Percentiles rank a stretch among this genome's conserved stretches.
These are phyloP conservation scores for Haplosporangium sp. DNA, from an alignment of 371 early-diverging fungal species.

Conservation along the genomic window DNA sequence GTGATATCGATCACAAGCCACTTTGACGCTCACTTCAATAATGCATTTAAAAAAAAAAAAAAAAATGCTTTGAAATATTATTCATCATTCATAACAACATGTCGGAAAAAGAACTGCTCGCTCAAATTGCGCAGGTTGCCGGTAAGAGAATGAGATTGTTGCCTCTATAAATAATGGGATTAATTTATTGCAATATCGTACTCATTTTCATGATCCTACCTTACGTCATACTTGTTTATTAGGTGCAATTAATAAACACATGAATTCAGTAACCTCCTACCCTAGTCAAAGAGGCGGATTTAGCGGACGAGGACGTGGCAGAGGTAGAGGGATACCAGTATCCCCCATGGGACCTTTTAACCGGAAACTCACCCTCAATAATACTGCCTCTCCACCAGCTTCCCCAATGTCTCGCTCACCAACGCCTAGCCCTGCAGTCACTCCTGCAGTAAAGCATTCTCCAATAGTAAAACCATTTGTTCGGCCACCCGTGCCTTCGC, in stretches of 20 bases:
- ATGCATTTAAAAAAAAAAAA: not conserved
- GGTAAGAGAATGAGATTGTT: constrained; percentile 15
- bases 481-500: constrained; percentile 23
- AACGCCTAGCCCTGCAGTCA: not conserved
- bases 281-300: constrained; percentile 16
- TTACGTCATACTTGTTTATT: not conserved
- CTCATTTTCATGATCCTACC: not conserved
- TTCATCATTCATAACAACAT: constrained; percentile 11
- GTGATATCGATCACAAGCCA: not conserved
- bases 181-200: too few species aligned
- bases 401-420: not conserved
- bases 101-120: constrained; percentile 53
- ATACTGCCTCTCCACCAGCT: constrained; percentile 11
- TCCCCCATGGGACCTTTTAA: constrained; percentile 23
- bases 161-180: too few species aligned
- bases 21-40: not conserved
- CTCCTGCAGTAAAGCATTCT: not conserved
- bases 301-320: constrained; percentile 27
- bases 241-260: constrained; percentile 55
- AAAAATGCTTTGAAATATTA: not conserved
- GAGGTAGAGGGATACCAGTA: constrained; percentile 12
- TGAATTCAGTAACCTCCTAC: constrained; percentile 20
- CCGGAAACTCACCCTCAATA: constrained; percentile 38
- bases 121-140: constrained; percentile 52
- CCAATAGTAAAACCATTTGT: not conserved